These are phyloP conservation scores for Penicillium decumbens DNA, from an alignment of 2,329 filamentous ascomycete species.

Conservation along the genomic window DNA sequence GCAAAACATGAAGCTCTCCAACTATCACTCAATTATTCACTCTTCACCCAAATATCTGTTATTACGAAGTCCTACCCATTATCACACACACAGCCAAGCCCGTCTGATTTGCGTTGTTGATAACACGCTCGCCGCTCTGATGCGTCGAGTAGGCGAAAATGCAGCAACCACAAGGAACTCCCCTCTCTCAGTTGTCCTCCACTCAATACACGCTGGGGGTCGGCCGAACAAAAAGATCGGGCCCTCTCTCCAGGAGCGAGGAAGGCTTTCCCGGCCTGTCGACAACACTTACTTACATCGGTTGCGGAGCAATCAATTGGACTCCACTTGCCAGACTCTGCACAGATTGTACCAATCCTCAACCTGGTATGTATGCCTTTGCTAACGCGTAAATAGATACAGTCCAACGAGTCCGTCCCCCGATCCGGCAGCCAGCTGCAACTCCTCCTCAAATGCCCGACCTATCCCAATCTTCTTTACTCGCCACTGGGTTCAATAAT, in stretches of 20 bases:
- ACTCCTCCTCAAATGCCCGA: constrained; percentile 8
- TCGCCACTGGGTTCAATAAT: constrained; percentile 16
- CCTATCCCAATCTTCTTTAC: constrained; percentile 11
- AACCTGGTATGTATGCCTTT: background rate
- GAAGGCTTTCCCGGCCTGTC: constrained; percentile 19
- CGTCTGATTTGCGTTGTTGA: constrained; percentile 27
- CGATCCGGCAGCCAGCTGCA: background rate
- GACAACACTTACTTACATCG: constrained; percentile 15
- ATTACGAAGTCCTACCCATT: background rate
- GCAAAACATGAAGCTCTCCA: constrained; percentile 5
- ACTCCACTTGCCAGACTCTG: background rate
- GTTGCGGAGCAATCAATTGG: constrained; percentile 1
- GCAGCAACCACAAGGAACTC: constrained; percentile 31
- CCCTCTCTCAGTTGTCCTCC: constrained; percentile 28
- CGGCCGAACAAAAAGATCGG: constrained; percentile 21
- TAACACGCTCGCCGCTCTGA: constrained; percentile 27
- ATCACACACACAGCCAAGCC: constrained; percentile 13
- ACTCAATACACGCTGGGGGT: constrained; percentile 28
- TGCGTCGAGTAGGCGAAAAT: constrained; percentile 25
- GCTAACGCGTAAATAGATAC: constrained; percentile 4
- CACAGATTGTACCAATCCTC: constrained; percentile 1
- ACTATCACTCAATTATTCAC: background rate
- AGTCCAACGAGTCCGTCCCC: constrained; percentile 3
- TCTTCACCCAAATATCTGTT: background rate
- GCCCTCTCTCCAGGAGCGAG: constrained; percentile 27